Conservation (phyloP, 257 asterid genomes). For the Solanum pinnatisectum region DNA sequence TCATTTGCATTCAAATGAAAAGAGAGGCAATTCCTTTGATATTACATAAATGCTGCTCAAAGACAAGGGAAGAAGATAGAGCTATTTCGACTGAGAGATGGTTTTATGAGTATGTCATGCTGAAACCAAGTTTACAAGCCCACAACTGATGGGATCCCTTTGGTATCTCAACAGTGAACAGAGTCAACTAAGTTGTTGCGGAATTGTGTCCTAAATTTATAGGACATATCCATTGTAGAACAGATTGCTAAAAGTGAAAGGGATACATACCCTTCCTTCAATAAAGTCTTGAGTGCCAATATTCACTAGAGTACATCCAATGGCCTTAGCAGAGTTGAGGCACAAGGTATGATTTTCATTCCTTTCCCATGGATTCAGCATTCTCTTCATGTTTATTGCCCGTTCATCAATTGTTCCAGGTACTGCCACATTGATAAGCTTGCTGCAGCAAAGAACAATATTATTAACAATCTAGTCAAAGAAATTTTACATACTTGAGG, state of each 20-base stretch:
- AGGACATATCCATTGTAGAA: background rate
- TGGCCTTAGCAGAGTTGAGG: slow-evolving; percentile 98
- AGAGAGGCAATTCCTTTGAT: background rate
- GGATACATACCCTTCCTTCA: slow-evolving; percentile 85
- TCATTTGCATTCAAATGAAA: background rate
- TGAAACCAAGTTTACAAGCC: background rate
- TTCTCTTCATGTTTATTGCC: slow-evolving; percentile 80
- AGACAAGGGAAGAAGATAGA: background rate
- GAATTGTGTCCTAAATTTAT: background rate
- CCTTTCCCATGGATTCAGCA: slow-evolving; percentile 98
- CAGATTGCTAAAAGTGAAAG: background rate
- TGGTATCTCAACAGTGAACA: background rate
- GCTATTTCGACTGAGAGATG: background rate
- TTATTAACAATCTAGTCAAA: background rate
- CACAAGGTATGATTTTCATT: slow-evolving; percentile 95
- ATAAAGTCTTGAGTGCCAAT: slow-evolving; percentile 93
- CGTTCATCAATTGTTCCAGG: slow-evolving; percentile 98
- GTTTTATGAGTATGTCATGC: background rate
- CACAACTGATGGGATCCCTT: background rate
- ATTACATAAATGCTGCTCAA: background rate
- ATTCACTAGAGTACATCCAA: slow-evolving; percentile 95
- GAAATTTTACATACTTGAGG: background rate
- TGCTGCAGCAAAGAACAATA: slow-evolving; percentile 43
- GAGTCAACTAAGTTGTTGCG: background rate
- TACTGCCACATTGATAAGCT: slow-evolving; percentile 94